Percentiles rank a stretch among this genome's conserved stretches.
Evolutionary conservation across 768 basidiomycete genomes (phyloP).

Genomic region (Tubosaeta sp.): DNA sequence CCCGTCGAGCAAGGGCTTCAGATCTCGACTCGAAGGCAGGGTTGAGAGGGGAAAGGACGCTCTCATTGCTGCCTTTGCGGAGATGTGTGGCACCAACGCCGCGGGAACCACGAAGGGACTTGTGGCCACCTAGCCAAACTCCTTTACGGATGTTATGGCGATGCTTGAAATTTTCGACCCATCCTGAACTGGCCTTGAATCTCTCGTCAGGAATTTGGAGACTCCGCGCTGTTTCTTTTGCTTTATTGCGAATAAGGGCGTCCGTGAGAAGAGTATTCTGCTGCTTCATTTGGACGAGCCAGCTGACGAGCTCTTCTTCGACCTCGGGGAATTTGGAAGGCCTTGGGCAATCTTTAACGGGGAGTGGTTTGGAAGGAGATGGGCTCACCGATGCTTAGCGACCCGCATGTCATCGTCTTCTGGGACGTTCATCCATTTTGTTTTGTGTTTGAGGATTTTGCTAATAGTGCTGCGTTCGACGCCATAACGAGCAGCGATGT

Average conservation of each 20-base stretch:
- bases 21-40: slow-evolving; percentile 36
- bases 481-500: slow-evolving; percentile 70
- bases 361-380: slow-evolving; percentile 3
- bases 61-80: slow-evolving; percentile 35
- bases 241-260: slow-evolving; percentile 56
- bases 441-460: slow-evolving; percentile 84
- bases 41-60: slow-evolving; percentile 37
- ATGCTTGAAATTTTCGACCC: slow-evolving; percentile 90
- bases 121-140: slow-evolving; percentile 45
- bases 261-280: slow-evolving; percentile 56
- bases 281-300: slow-evolving; percentile 54
- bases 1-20: slow-evolving; percentile 25
- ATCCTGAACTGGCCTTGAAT: slow-evolving; percentile 90
- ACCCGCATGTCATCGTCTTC: slow-evolving; percentile 54
- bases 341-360: slow-evolving; percentile 33
- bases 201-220: slow-evolving; percentile 59
- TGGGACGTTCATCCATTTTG: slow-evolving; percentile 72
- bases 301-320: slow-evolving; percentile 58
- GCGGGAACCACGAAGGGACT: slow-evolving; percentile 29
- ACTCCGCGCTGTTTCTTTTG: slow-evolving; percentile 57
- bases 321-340: slow-evolving; percentile 80
- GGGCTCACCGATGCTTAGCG: slow-evolving; percentile 63
- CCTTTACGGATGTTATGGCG: slow-evolving; percentile 74
- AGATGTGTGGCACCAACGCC: slow-evolving; percentile 30
- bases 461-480: slow-evolving; percentile 93